phyloP scores from a whole-genome alignment of 768 basidiomycete species.

The Termitomyces sp. region DNA sequence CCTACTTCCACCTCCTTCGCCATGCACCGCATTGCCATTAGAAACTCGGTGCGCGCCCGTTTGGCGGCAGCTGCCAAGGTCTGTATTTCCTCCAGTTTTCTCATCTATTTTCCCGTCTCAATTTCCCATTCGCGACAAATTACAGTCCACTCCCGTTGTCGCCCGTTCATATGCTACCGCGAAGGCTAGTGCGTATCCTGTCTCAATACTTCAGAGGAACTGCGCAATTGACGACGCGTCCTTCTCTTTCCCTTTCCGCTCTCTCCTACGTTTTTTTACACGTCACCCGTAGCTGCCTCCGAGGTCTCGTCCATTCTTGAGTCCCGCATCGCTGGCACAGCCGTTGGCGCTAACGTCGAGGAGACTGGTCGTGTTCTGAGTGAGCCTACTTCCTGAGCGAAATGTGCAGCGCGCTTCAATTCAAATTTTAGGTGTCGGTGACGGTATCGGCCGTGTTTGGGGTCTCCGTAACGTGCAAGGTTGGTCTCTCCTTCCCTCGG shows the following conservation, averaged over 20 bases:
- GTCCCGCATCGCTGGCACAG: slow-evolving; percentile 92
- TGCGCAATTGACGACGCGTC: slow-evolving; percentile 24
- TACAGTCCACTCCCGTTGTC: slow-evolving; percentile 48
- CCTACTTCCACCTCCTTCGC: slow-evolving; percentile 47
- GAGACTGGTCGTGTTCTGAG: slow-evolving; percentile 99
- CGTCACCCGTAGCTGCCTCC: slow-evolving; percentile 77
- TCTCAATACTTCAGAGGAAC: background rate
- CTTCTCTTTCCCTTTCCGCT: slow-evolving; percentile 20
- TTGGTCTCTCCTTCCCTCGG: slow-evolving; percentile 26
- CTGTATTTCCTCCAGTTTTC: slow-evolving; percentile 24
- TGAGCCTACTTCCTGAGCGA: slow-evolving; percentile 40
- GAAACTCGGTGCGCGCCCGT: slow-evolving; percentile 79
- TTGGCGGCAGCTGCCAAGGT: slow-evolving; percentile 71
- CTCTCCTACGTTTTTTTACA: slow-evolving; percentile 26
- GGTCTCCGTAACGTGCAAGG: slow-evolving; percentile 99
- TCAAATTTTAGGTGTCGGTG: slow-evolving; percentile 80
- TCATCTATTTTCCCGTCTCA: slow-evolving; percentile 18
- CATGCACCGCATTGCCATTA: slow-evolving; percentile 85
- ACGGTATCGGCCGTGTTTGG: slow-evolving; percentile 99
- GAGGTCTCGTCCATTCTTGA: slow-evolving; percentile 99
- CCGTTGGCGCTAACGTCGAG: slow-evolving; percentile 92
- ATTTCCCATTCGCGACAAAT: slow-evolving; percentile 20
- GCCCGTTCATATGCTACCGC: slow-evolving; percentile 95
- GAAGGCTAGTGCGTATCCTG: slow-evolving; percentile 78
- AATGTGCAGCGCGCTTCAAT: slow-evolving; percentile 19